A percentile compares a stretch with the other conserved stretches of the same genome.
phyloP scores from a whole-genome alignment of 495 filamentous ascomycete genomes.

The Trypethelium eluteriae region DNA sequence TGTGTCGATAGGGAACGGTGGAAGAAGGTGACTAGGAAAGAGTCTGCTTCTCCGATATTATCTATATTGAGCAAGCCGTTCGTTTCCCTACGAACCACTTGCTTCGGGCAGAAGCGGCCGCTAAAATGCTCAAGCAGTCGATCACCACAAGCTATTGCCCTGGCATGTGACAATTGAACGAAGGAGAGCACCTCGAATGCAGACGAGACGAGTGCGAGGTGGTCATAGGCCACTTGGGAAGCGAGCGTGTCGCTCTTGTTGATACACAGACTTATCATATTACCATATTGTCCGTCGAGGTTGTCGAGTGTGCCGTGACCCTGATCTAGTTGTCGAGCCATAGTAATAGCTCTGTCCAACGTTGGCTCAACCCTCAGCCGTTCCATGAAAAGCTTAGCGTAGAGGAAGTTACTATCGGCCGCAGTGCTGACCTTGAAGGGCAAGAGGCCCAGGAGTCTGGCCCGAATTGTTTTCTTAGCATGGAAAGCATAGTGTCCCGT shows the following conservation, averaged over 20 bases:
- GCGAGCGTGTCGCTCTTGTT: not conserved
- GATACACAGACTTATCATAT: not conserved
- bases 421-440: not conserved
- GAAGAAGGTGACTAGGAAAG: not conserved
- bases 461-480: not conserved
- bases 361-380: conserved; percentile 2
- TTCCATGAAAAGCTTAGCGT: conserved; percentile 11
- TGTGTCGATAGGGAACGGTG: not conserved
- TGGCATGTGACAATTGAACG: not conserved
- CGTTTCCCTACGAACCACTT: not conserved
- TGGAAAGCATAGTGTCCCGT: not conserved
- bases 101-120: not conserved
- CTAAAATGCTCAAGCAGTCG: not conserved
- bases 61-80: not conserved
- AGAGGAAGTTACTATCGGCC: conserved; percentile 9
- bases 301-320: not conserved
- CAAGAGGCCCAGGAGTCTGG: not conserved
- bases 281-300: conserved; percentile 1
- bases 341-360: not conserved
- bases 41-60: not conserved
- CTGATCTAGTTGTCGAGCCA: not conserved
- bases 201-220: conserved; percentile 3
- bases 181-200: conserved; percentile 11
- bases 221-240: not conserved
- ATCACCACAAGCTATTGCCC: not conserved